A percentile compares a stretch with the other conserved stretches of the same genome.
Conservation (phyloP, 2,329 filamentous ascomycete species). For the Arthrobotrys entomopaga region DNA sequence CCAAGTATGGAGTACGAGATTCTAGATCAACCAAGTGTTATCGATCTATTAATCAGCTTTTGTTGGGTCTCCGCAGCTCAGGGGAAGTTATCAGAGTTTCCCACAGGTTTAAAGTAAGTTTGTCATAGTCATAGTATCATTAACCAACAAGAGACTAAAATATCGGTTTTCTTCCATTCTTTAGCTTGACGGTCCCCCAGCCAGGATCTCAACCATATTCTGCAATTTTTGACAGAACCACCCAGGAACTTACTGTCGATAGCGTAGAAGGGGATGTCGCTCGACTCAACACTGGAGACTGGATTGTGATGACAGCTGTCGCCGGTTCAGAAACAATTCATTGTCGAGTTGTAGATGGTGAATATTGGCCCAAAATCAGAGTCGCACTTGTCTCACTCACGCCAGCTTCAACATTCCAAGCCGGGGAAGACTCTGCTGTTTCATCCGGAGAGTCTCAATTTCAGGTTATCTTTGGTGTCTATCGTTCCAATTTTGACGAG, state of each 20-base stretch:
- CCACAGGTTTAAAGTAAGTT: conserved; percentile 68
- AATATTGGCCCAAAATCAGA: conserved; percentile 64
- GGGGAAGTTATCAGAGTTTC: conserved; percentile 67
- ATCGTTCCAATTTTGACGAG: conserved; percentile 70
- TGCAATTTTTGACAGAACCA: conserved; percentile 23
- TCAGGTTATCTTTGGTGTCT: conserved; percentile 62
- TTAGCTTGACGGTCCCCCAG: conserved; percentile 37
- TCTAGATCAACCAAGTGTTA: conserved; percentile 78
- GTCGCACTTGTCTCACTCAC: conserved; percentile 56
- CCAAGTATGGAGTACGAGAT: conserved; percentile 88
- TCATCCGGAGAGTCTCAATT: conserved; percentile 10
- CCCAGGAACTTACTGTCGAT: conserved; percentile 19
- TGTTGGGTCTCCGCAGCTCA: conserved; percentile 72
- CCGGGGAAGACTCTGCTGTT: conserved; percentile 13
- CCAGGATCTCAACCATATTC: conserved; percentile 21
- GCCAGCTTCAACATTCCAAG: neutral
- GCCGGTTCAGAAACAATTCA: conserved; percentile 61
- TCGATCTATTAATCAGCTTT: conserved; percentile 85
- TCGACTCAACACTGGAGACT: conserved; percentile 66
- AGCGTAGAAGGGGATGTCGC: conserved; percentile 44
- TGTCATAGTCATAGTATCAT: neutral
- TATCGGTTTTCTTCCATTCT: neutral
- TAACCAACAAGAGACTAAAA: neutral
- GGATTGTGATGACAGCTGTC: conserved; percentile 63
- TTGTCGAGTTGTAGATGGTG: conserved; percentile 66